Base-by-base conservation (phyloP, 805 yeast genomes). In the Pichia insulana region DNA sequence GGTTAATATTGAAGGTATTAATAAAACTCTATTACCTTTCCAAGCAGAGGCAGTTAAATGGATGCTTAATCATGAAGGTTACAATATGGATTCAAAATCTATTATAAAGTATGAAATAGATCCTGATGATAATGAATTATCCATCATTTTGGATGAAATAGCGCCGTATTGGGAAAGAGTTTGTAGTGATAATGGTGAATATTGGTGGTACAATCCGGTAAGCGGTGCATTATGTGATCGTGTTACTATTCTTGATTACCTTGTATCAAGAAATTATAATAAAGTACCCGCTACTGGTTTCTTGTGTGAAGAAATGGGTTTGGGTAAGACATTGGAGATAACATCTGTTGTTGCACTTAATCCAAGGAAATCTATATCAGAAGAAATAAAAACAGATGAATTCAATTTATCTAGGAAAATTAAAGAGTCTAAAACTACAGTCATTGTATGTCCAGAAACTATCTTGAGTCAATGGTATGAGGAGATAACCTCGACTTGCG, bases 291-390 rank as follows among this genome's bases (percentile, higher is more conserved):
- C 74, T 0, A 68, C 71, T 39, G 96, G 94, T 0, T 63, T 92
- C 7, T 59, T 92, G 28, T 83, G 92, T 1, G 98, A 90, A 54
- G 98, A 92, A 60, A 92, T 92, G 98, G 98, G 98, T 0, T 69
- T 92, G 7, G 98, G 98, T 0, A 92, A 92, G 56, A 90, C 98
- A 0, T 78, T 92, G 4, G 98, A 92, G 57, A 68, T 88, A 12
- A 67, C 85, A 2, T 68, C 95, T 0, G 63, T 90, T 32, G 62
- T 83, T 0, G 55, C 78, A 2, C 54, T 79, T 39, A 82, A 92
- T 57, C 78, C 67, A 27, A 62, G 96, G 13, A 68, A 71, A 17
- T 12, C 34, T 0, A 15, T 39, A 2, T 42, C 33, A 13, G 49
- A 54, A 4, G 44, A 34, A 34, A 61, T 16, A 56, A 62, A 51